Conservation (phyloP, 2,329 filamentous ascomycete species). For the Venturiaceae sp. region DNA sequence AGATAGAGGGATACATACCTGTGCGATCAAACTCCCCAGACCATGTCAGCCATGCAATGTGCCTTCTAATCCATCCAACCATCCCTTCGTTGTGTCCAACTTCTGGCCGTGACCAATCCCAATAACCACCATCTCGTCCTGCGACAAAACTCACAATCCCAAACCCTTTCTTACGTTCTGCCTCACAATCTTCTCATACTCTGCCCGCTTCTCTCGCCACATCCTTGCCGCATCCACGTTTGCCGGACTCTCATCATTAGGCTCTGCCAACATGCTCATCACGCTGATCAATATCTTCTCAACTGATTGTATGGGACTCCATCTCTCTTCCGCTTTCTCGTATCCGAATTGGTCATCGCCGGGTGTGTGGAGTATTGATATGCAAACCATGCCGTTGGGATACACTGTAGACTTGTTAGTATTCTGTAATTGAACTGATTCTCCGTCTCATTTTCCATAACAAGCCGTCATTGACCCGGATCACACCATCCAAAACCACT, state of each 20-base stretch:
- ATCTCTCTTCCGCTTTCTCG: constrained; percentile 89
- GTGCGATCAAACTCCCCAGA: neutral
- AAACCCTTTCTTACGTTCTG: constrained; percentile 62
- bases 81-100: neutral
- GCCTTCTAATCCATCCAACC: neutral
- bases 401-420: constrained; percentile 55
- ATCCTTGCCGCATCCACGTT: constrained; percentile 95
- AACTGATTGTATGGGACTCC: constrained; percentile 93
- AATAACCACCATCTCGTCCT: neutral
- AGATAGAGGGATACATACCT: too few relatives aligned
- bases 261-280: constrained; percentile 97
- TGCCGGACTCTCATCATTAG: constrained; percentile 92
- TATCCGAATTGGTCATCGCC: constrained; percentile 98
- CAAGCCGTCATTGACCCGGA: neutral
- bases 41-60: neutral
- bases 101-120: neutral
- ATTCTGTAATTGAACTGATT: neutral
- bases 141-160: too few relatives aligned
- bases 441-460: neutral
- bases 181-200: constrained; percentile 81
- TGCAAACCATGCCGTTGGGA: constrained; percentile 84
- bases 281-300: constrained; percentile 96
- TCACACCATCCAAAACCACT: neutral
- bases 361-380: constrained; percentile 93
- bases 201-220: constrained; percentile 75